Conservation (phyloP, 306 rosid genomes). For the Gastrolobium bilobum region DNA sequence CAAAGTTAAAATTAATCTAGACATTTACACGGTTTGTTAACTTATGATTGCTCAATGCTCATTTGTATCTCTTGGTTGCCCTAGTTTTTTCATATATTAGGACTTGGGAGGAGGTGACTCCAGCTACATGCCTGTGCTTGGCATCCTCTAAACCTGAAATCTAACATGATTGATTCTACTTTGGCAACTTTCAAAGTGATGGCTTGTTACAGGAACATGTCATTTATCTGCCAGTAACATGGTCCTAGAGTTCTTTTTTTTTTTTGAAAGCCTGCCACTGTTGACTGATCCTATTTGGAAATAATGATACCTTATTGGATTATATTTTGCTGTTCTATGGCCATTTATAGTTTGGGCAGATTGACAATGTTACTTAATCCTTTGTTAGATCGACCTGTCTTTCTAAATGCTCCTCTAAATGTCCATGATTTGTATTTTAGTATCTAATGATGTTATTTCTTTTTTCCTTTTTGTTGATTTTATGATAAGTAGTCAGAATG, state of each 20-base stretch:
- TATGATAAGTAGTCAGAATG: constrained; percentile 60
- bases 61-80: constrained; percentile 5
- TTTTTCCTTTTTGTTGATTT: constrained; percentile 28
- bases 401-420: constrained; percentile 8
- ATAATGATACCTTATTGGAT: constrained; percentile 27
- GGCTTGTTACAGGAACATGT: background rate
- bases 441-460: constrained; percentile 38
- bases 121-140: constrained; percentile 10
- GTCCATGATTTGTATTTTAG: constrained; percentile 31
- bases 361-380: background rate
- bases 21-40: background rate
- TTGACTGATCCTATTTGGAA: background rate
- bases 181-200: constrained; percentile 1
- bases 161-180: constrained; percentile 20
- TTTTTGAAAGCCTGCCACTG: background rate
- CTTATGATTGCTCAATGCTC: background rate
- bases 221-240: constrained; percentile 8
- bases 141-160: constrained; percentile 21
- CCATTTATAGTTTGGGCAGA: background rate
- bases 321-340: background rate
- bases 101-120: background rate
- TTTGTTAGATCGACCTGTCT: constrained; percentile 33
- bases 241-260: background rate
- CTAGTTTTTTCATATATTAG: constrained; percentile 6
- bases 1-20: background rate